These are phyloP conservation scores for Boletellus deceptivus DNA, from an alignment of 1,284 basidiomycete genomes.

Conservation along the genomic window DNA sequence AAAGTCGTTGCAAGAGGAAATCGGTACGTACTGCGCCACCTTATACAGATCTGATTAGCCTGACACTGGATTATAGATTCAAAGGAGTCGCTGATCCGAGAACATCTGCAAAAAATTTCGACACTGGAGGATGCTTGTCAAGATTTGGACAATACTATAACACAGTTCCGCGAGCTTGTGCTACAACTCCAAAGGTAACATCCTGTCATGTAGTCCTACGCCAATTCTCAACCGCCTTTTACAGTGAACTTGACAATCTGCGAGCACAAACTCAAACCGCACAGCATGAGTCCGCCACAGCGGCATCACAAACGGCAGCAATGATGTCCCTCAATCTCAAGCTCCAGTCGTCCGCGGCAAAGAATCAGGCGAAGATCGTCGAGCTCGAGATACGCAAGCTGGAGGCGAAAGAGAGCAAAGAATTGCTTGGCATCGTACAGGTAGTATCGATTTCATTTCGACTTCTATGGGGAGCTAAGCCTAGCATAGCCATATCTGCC, in stretches of 20 bases:
- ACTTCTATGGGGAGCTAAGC: not conserved
- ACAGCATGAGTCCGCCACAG: conserved; percentile 74
- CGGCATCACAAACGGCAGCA: conserved; percentile 73
- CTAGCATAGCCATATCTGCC: conserved; percentile 76
- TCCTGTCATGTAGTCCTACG: not conserved
- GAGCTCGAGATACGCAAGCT: conserved; percentile 85
- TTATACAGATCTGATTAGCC: not conserved
- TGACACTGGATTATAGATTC: conserved; percentile 48
- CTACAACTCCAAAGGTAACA: conserved; percentile 74
- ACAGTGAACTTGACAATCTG: conserved; percentile 79
- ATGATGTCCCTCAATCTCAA: conserved; percentile 93
- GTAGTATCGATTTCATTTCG: conserved; percentile 31
- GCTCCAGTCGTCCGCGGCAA: conserved; percentile 83
- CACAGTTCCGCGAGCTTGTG: conserved; percentile 90
- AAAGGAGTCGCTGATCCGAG: conserved; percentile 69
- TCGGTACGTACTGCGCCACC: conserved; percentile 52
- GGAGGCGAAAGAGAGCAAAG: conserved; percentile 78
- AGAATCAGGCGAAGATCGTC: conserved; percentile 85
- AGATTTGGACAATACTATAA: conserved; percentile 85
- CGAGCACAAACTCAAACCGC: conserved; percentile 83
- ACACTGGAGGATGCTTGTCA: conserved; percentile 74
- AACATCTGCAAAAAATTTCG: conserved; percentile 63
- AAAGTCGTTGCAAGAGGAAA: conserved; percentile 86
- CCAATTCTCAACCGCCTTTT: conserved; percentile 1
- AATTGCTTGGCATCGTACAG: conserved; percentile 72